Percentiles rank a stretch among this genome's conserved stretches.
Evolutionary conservation across 352 stramenopile species (phyloP).

Genomic region (Ophiocytium majus): DNA sequence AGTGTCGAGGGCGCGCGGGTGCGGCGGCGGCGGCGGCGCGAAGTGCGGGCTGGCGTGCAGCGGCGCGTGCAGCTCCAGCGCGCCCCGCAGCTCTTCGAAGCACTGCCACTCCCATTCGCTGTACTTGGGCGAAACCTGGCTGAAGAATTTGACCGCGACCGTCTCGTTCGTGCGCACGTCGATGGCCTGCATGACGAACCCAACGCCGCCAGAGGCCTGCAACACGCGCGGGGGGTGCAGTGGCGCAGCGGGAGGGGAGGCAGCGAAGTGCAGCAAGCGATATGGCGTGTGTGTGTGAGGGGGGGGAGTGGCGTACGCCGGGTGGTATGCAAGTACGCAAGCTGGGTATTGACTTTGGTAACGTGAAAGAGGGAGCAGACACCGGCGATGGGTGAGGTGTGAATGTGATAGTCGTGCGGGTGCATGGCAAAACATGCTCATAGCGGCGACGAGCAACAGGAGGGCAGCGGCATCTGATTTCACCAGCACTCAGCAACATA

Average conservation of each 20-base stretch:
- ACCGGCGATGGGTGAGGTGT: too few species aligned
- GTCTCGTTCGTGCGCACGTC: background rate
- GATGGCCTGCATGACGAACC: background rate
- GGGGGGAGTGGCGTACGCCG: background rate
- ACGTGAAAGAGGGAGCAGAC: too few species aligned
- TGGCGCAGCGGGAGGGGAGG: background rate
- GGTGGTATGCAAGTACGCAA: background rate
- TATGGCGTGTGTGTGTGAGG: background rate
- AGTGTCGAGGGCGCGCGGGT: too few species aligned
- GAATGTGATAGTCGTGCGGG: too few species aligned
- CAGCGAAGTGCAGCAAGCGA: background rate
- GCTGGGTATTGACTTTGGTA: background rate
- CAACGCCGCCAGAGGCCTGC: background rate
- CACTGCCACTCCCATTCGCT: background rate
- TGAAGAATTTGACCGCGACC: slow-evolving; percentile 10
- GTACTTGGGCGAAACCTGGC: background rate
- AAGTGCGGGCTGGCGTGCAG: background rate
- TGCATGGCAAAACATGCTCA: too few species aligned
- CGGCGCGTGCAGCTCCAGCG: background rate
- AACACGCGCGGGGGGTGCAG: background rate
- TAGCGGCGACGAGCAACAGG: too few species aligned
- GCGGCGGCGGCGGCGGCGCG: too few species aligned
- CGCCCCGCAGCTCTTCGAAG: background rate
- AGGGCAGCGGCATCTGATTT: background rate
- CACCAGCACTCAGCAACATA: background rate